Base-by-base conservation (phyloP, 805 yeast genomes). In the Saccharomycopsis schoenii region DNA sequence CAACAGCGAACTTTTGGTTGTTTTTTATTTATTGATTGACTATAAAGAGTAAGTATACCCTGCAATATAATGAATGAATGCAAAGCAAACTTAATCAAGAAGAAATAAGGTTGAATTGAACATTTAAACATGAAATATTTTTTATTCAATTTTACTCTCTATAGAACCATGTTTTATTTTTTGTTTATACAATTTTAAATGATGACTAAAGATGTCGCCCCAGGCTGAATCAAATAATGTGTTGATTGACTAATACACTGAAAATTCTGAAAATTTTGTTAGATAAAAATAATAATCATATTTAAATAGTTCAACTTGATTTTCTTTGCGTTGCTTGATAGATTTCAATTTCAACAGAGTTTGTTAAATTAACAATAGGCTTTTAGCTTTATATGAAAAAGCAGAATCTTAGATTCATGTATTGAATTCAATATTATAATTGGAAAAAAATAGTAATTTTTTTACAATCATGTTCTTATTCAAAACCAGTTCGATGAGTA, bases 201-300 rank as follows among this genome's bases (percentile, higher is more conserved):
- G 87, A 83, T 83, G 87, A 83, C 86, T 52, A 47, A 76, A 71
- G 79, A 68, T 83, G 87, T 83, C 87, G 87, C 87, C 87, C 87
- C 87, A 83, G 77, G 76, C 87, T 85, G 87, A 83, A 43, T 47
- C 58, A 68, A 78, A 80, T 68, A 47, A 21, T 25, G 81, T 83
- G 86, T 76, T 84, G 87, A 83, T 76, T 82, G 86, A 83, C 84
- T 84, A 81, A 81, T 79, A 80, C 84, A 75, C 77, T 83, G 86
- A 83, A 83, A 82, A 82, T 82, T 82, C 87, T 83, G 86, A 82
- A 21, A 17, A 29, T 21, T 56, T 40, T 40, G 58, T 39, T 56
- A n/a, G 10, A 17, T 55, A 19, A 12, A 42, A 21, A 47, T 47
- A 47, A 47, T 21, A 47, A 21, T 47, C 21, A 47, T 47, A 47